Percentiles rank a stretch among this genome's conserved stretches.
Conservation (phyloP, 345 rosid genomes). For the Theobroma cacao region DNA sequence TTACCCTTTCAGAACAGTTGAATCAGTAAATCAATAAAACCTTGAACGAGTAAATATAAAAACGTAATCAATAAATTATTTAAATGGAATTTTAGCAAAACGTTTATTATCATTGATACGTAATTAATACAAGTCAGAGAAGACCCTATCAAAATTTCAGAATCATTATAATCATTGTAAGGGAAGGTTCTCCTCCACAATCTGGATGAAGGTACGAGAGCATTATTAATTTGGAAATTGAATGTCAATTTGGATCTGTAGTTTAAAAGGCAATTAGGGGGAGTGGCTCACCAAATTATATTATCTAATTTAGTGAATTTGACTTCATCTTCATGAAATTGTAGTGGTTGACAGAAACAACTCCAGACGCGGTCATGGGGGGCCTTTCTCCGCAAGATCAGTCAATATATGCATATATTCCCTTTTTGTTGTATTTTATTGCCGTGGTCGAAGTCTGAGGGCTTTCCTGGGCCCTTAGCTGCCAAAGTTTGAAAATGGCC, state of each 20-base stretch:
- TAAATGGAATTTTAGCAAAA: background rate
- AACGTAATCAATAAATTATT: background rate
- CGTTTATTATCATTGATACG: background rate
- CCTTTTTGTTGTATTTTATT: background rate
- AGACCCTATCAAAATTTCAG: background rate
- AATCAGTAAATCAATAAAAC: background rate
- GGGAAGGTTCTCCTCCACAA: background rate
- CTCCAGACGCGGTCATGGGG: background rate
- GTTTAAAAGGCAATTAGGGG: background rate
- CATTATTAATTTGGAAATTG: background rate
- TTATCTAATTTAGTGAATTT: background rate
- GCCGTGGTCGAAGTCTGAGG: background rate
- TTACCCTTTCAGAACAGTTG: conserved; percentile 7
- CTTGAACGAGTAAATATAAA: background rate
- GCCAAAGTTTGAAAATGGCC: background rate
- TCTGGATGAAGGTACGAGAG: background rate
- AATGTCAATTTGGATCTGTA: background rate
- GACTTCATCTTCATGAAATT: conserved; percentile 1
- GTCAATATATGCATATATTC: background rate
- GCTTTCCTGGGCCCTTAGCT: background rate
- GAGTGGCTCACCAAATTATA: conserved; percentile 16
- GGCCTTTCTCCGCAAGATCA: background rate
- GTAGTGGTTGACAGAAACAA: conserved; percentile 19
- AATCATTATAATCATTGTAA: background rate
- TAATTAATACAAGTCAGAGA: background rate